A percentile compares a stretch with the other conserved stretches of the same genome.
Evolutionary conservation across 352 stramenopile genomes (phyloP).

Genomic region (Phytophthora pini): DNA sequence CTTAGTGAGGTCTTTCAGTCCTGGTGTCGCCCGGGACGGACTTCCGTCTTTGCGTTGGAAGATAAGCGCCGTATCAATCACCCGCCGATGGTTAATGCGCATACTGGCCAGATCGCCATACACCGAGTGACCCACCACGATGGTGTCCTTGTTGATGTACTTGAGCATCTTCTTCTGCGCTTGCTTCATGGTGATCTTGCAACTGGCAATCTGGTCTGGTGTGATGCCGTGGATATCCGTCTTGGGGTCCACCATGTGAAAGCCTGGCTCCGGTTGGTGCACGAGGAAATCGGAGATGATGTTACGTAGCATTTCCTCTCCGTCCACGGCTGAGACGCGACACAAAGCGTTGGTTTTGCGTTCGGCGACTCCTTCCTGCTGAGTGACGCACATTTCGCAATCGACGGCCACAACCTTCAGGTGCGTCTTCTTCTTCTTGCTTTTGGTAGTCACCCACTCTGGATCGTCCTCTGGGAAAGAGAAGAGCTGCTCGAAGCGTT

Average conservation of each 20-base stretch:
- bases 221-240: constrained; percentile 89
- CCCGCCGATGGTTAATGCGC: constrained; percentile 74
- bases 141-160: constrained; percentile 83
- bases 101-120: constrained; percentile 78
- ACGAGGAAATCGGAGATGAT: constrained; percentile 86
- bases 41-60: constrained; percentile 65
- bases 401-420: constrained; percentile 82
- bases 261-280: constrained; percentile 74
- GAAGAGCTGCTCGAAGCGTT: constrained; percentile 67
- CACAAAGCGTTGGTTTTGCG: constrained; percentile 70
- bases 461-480: constrained; percentile 48
- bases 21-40: constrained; percentile 50
- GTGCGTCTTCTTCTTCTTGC: constrained; percentile 66
- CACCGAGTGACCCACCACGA: constrained; percentile 85
- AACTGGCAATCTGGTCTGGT: constrained; percentile 65
- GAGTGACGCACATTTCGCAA: constrained; percentile 89
- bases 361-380: constrained; percentile 25
- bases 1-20: constrained; percentile 81
- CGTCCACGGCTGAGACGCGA: constrained; percentile 83
- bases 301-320: constrained; percentile 73
- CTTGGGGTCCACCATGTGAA: constrained; percentile 75
- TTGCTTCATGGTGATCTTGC: constrained; percentile 77
- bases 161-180: constrained; percentile 88
- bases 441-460: constrained; percentile 67
- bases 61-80: constrained; percentile 88